These are phyloP conservation scores for Dryadomyces quercivorus DNA, from an alignment of 2,329 filamentous ascomycete species.

Conservation along the genomic window DNA sequence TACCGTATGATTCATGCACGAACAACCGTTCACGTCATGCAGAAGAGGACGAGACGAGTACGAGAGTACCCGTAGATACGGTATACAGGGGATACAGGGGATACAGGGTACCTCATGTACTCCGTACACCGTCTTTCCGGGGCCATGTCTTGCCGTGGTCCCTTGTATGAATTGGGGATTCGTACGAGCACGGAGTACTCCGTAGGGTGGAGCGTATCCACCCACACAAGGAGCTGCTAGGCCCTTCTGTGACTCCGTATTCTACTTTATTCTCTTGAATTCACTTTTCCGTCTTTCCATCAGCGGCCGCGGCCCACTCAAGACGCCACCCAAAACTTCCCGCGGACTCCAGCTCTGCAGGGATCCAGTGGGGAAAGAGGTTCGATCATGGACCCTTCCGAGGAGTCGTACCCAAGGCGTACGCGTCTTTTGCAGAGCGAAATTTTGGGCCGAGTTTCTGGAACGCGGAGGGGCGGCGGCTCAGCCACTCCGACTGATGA, in stretches of 20 bases:
- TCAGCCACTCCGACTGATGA: neutral
- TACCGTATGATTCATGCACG: neutral
- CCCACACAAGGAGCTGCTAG: too few relatives aligned
- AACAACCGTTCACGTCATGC: too few relatives aligned
- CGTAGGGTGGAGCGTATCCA: too few relatives aligned
- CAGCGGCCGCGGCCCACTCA: neutral
- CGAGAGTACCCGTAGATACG: neutral
- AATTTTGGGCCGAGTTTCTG: neutral
- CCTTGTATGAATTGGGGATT: too few relatives aligned
- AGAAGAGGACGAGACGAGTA: neutral
- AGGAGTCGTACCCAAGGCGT: neutral
- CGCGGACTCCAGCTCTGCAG: neutral
- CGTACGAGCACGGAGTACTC: too few relatives aligned
- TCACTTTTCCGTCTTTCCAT: neutral
- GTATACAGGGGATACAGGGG: too few relatives aligned
- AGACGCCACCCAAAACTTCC: neutral
- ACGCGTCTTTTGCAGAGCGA: neutral
- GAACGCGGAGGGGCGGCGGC: neutral
- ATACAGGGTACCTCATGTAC: too few relatives aligned
- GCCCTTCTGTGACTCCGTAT: neutral
- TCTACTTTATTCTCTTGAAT: neutral
- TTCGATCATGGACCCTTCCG: neutral
- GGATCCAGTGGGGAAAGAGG: neutral
- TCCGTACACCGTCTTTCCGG: neutral
- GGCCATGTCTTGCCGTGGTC: too few relatives aligned